Conservation (phyloP, 1,284 basidiomycete genomes). For the Neolentinus lepideus region DNA sequence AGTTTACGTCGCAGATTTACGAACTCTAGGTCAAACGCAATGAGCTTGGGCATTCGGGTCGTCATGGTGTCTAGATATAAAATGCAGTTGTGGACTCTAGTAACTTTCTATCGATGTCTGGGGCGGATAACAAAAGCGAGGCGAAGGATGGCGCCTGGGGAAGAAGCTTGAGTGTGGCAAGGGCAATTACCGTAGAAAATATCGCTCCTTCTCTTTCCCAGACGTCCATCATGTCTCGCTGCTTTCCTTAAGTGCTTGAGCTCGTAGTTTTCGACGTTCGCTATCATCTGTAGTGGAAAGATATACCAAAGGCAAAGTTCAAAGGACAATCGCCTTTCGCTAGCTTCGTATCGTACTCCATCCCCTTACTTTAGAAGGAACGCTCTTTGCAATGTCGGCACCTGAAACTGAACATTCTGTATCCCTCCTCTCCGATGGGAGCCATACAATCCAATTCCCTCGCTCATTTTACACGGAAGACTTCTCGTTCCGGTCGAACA, state of each 20-base stretch:
- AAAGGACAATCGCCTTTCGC: too few species aligned
- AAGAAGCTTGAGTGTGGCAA: too few species aligned
- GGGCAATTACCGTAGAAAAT: too few species aligned
- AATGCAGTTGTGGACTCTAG: neutral
- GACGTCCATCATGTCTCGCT: too few species aligned
- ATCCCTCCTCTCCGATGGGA: neutral
- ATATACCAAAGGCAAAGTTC: too few species aligned
- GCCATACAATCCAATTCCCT: neutral
- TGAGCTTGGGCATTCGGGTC: slow-evolving; percentile 51
- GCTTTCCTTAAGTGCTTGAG: too few species aligned
- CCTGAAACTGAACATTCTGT: neutral
- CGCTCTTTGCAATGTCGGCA: neutral
- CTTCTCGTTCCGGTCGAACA: neutral
- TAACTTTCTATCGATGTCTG: neutral
- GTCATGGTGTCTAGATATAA: slow-evolving; percentile 17
- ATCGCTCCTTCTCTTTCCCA: too few species aligned
- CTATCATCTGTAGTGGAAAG: too few species aligned
- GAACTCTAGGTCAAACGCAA: slow-evolving; percentile 84
- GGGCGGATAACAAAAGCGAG: neutral
- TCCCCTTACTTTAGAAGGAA: too few species aligned
- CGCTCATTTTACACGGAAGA: neutral
- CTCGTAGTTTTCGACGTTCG: too few species aligned
- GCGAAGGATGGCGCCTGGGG: neutral
- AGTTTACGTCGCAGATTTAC: slow-evolving; percentile 20
- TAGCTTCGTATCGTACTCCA: too few species aligned